Evolutionary conservation across 495 filamentous ascomycete genomes (phyloP).

Genomic region (Neurospora sp.): DNA sequence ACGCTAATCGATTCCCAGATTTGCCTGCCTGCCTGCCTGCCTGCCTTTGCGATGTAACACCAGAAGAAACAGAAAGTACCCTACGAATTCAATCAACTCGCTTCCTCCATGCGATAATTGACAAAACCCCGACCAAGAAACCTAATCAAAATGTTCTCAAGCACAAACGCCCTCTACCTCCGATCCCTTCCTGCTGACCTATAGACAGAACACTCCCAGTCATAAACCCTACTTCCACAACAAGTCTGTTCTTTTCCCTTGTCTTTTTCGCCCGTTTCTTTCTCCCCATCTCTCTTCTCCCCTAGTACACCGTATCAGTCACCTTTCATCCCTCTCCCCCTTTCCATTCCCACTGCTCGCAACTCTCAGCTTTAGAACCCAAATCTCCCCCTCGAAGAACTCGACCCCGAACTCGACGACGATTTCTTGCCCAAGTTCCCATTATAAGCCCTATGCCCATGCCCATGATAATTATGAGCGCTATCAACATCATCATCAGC

Average conservation of each 20-base stretch:
- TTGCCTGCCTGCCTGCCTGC: neutral
- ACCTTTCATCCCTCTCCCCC: neutral
- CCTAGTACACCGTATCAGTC: neutral
- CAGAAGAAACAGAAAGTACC: neutral
- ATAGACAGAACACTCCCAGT: neutral
- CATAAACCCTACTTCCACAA: neutral
- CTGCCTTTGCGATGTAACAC: neutral
- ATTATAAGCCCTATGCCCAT: neutral
- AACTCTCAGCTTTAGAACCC: neutral
- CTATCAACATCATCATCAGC: neutral
- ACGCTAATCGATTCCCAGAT: neutral
- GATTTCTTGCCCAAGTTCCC: neutral
- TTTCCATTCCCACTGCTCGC: neutral
- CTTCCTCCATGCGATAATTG: neutral
- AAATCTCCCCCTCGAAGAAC: neutral
- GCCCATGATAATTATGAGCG: neutral
- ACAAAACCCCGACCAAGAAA: neutral
- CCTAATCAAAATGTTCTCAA: neutral
- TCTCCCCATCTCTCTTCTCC: neutral
- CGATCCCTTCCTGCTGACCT: neutral
- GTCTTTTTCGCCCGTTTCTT: neutral
- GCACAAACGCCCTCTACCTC: neutral
- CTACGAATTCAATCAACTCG: neutral
- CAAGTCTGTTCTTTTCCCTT: neutral
- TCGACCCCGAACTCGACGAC: neutral